Conservation (phyloP, 176 grass and related monocot species). For the Puya raimondii region DNA sequence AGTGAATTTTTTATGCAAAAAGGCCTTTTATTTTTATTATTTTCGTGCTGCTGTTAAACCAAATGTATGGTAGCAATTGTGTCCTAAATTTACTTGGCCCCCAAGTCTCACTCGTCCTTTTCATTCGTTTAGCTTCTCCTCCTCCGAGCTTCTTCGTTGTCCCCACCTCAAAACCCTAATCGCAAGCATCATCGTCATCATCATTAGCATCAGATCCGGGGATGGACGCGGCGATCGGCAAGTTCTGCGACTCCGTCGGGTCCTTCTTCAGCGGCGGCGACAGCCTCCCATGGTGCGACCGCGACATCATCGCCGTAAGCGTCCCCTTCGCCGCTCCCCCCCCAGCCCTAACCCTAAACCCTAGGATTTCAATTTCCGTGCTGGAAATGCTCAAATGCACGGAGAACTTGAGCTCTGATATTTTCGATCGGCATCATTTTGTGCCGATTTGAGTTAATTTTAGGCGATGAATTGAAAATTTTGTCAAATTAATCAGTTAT, state of each 20-base stretch:
- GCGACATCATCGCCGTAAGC: conserved; percentile 68
- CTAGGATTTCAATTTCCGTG: not conserved
- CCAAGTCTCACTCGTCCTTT: too few relatives aligned
- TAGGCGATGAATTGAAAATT: too few relatives aligned
- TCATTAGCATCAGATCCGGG: not conserved
- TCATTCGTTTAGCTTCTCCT: too few relatives aligned
- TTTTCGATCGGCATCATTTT: not conserved
- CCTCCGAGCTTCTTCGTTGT: too few relatives aligned
- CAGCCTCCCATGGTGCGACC: conserved; percentile 65
- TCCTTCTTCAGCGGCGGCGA: conserved; percentile 63
- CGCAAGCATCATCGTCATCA: too few relatives aligned
- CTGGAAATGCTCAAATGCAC: not conserved
- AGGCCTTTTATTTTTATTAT: too few relatives aligned
- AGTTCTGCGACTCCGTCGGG: conserved; percentile 54
- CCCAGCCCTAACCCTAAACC: conserved; percentile 7
- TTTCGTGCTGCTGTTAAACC: too few relatives aligned
- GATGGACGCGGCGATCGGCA: conserved; percentile 47
- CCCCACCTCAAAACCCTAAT: too few relatives aligned
- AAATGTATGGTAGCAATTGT: too few relatives aligned
- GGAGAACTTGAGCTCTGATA: not conserved
- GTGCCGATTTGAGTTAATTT: not conserved
- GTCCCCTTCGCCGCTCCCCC: not conserved
- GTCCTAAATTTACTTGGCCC: too few relatives aligned
- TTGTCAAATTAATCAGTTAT: too few relatives aligned
- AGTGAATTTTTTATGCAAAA: too few relatives aligned